Percentiles rank a stretch among this genome's conserved stretches.
phyloP scores from a whole-genome alignment of 495 filamentous ascomycete species.

The Penicillium simplicissimum region DNA sequence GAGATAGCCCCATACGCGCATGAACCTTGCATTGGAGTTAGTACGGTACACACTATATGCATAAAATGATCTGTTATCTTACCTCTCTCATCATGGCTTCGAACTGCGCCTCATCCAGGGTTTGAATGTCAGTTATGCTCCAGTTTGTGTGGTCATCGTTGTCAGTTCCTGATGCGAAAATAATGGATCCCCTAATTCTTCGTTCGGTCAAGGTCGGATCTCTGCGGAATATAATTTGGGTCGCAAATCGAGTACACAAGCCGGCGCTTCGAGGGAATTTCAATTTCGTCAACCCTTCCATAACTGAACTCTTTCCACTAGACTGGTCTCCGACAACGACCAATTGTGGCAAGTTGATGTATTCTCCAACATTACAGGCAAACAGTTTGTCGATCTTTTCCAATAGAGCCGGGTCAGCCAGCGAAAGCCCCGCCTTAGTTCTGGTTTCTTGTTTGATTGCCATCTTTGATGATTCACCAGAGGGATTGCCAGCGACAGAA shows the following conservation, averaged over 20 bases:
- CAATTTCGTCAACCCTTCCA: constrained; percentile 47
- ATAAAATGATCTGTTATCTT: not conserved
- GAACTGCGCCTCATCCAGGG: constrained; percentile 9
- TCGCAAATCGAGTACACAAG: constrained; percentile 50
- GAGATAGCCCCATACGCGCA: constrained; percentile 33
- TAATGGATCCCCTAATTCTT: constrained; percentile 26
- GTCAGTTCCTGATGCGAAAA: constrained; percentile 26
- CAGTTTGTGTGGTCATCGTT: constrained; percentile 30
- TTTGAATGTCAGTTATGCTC: constrained; percentile 7
- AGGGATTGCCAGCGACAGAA: no score
- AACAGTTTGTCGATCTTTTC: constrained; percentile 47
- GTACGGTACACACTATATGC: not conserved
- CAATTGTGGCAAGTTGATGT: constrained; percentile 40
- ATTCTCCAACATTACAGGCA: constrained; percentile 43
- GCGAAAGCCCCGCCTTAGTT: not conserved
- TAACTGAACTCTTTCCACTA: constrained; percentile 47
- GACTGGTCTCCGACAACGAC: constrained; percentile 48
- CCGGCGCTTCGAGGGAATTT: constrained; percentile 45
- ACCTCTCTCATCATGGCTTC: constrained; percentile 7
- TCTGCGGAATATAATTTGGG: constrained; percentile 51
- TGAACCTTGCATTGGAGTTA: constrained; percentile 25
- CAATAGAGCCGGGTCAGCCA: constrained; percentile 37
- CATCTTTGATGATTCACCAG: no score
- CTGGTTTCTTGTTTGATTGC: no score
- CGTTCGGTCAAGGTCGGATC: constrained; percentile 7